phyloP scores from a whole-genome alignment of 2,329 filamentous ascomycete species.

The Penicillium palitans region DNA sequence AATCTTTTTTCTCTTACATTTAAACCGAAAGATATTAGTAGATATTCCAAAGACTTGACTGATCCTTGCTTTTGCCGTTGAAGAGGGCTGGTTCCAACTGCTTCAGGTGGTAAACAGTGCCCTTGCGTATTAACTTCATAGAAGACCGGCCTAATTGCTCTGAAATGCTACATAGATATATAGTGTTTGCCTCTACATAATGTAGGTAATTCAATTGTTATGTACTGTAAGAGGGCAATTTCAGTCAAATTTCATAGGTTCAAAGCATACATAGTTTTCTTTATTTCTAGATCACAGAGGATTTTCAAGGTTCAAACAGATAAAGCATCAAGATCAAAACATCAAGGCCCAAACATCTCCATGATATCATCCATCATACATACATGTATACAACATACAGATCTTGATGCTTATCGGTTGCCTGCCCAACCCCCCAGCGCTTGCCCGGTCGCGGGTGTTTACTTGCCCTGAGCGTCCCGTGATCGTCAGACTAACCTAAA shows the following conservation, averaged over 20 bases:
- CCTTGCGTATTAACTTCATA: background rate
- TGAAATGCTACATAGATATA: background rate
- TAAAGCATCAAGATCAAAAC: background rate
- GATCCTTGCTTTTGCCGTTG: background rate
- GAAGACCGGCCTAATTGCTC: background rate
- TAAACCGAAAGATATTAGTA: background rate
- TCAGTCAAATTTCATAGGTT: background rate
- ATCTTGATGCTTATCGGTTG: constrained; percentile 24
- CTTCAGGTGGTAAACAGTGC: background rate
- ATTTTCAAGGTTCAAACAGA: background rate
- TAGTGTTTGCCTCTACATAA: background rate
- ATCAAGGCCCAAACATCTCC: background rate
- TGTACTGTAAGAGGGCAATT: background rate
- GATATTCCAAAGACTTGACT: too few relatives aligned
- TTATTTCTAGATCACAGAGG: background rate
- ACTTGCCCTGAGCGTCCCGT: constrained; percentile 26
- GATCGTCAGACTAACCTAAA: constrained; percentile 20
- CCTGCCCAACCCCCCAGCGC: constrained; percentile 22
- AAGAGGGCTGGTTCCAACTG: background rate
- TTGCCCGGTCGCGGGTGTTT: constrained; percentile 24
- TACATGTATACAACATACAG: too few relatives aligned
- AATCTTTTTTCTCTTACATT: background rate
- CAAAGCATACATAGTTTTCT: background rate
- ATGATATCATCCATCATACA: background rate
- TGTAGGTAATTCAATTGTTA: background rate